Percentiles rank a stretch among this genome's conserved stretches.
These are phyloP conservation scores for Ceratocystiopsis sp. DNA, from an alignment of 2,329 filamentous ascomycete species.

Conservation along the genomic window DNA sequence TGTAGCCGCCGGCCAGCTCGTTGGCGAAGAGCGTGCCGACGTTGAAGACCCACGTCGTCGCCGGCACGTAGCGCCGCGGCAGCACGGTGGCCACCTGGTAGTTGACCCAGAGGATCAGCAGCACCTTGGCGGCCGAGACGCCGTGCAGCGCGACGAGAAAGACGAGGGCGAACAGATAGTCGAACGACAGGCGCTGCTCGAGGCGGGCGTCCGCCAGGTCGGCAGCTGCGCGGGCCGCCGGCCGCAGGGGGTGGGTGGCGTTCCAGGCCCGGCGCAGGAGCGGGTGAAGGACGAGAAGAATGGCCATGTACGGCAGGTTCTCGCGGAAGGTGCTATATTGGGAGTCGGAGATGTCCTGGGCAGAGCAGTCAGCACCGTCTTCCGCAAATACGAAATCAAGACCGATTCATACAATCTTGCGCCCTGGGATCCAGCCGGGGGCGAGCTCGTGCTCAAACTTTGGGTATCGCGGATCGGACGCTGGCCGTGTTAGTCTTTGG, in stretches of 20 bases:
- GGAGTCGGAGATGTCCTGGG: constrained; percentile 71
- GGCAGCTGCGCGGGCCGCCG: constrained; percentile 3
- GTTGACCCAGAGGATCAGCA: constrained; percentile 66
- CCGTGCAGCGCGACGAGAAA: constrained; percentile 73
- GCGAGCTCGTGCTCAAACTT: constrained; percentile 56
- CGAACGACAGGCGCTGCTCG: constrained; percentile 60
- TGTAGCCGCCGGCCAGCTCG: constrained; percentile 67
- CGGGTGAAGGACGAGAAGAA: constrained; percentile 64
- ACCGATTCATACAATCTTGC: constrained; percentile 52
- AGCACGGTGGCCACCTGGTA: constrained; percentile 60
- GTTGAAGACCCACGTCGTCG: constrained; percentile 79
- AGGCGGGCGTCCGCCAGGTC: constrained; percentile 39
- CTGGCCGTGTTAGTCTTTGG: constrained; percentile 24
- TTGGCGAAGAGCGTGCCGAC: constrained; percentile 76
- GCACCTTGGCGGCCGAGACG: constrained; percentile 66
- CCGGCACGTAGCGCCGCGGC: constrained; percentile 53
- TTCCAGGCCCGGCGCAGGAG: constrained; percentile 60
- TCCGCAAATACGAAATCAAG: constrained; percentile 1
- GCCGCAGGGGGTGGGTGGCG: constrained; percentile 23
- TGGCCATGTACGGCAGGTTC: constrained; percentile 67
- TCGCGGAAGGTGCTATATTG: constrained; percentile 76
- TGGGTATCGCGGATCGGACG: constrained; percentile 62
- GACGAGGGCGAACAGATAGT: constrained; percentile 62
- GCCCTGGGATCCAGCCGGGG: constrained; percentile 79
- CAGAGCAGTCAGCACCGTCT: too few species aligned